Conservation (phyloP, 1,284 basidiomycete species). For the Cryptococcus depauperatus region DNA sequence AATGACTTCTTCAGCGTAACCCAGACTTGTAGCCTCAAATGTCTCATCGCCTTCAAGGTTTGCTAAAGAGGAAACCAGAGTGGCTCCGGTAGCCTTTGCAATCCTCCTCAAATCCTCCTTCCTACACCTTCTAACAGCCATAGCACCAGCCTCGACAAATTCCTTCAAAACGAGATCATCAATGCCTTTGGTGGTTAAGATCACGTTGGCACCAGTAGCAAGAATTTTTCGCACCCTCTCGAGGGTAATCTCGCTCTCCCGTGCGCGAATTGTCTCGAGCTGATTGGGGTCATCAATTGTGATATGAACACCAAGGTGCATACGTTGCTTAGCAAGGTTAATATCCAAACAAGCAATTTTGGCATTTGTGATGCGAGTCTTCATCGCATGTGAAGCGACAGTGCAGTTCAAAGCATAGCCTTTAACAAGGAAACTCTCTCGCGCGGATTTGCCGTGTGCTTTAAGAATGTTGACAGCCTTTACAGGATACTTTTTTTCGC, state of each 20-base stretch:
- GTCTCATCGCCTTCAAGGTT: constrained; percentile 98
- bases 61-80: constrained; percentile 83
- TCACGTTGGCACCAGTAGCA: constrained; percentile 90
- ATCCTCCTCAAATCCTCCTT: constrained; percentile 97
- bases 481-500: constrained; percentile 97
- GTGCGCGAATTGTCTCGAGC: constrained; percentile 89
- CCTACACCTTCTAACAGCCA: constrained; percentile 94
- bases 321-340: constrained; percentile 91
- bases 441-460: constrained; percentile 91
- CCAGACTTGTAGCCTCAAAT: constrained; percentile 84
- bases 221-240: constrained; percentile 96
- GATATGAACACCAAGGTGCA: constrained; percentile 98
- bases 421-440: constrained; percentile 90
- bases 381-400: constrained; percentile 99
- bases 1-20: constrained; percentile 86
- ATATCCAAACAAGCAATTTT: constrained; percentile 99
- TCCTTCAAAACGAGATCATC: constrained; percentile 98
- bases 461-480: constrained; percentile 99
- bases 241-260: constrained; percentile 92
- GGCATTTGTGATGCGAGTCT: constrained; percentile 82
- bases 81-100: constrained; percentile 94
- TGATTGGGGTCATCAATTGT: constrained; percentile 95
- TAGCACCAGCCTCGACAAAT: constrained; percentile 97
- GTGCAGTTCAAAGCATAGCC: constrained; percentile 99
- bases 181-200: constrained; percentile 97